Percentiles rank a stretch among this genome's conserved stretches.
Conservation (phyloP, 192 early-diverging fungal genomes). For the Chytriomyces sp. region DNA sequence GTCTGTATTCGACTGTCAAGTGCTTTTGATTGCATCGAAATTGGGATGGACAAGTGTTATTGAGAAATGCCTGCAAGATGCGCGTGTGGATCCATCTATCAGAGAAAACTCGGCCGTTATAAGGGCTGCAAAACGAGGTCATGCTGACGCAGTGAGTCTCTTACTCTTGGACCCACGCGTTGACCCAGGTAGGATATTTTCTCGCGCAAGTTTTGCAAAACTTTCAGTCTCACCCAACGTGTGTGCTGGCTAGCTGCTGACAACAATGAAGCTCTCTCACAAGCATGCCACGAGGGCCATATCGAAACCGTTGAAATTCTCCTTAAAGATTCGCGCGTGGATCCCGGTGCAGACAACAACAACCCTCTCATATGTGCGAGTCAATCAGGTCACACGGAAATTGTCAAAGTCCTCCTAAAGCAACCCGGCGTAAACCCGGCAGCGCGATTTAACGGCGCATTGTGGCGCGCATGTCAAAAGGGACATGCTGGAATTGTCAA, state of each 20-base stretch:
- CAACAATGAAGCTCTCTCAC: background rate
- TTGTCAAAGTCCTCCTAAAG: conserved; percentile 2
- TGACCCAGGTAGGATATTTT: background rate
- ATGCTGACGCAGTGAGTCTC: background rate
- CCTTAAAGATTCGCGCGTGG: background rate
- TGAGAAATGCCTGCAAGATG: background rate
- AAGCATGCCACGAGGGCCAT: background rate
- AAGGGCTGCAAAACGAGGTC: background rate
- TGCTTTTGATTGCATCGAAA: background rate
- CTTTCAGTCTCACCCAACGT: background rate
- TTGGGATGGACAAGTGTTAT: background rate
- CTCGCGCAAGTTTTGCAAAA: background rate
- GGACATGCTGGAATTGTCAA: background rate
- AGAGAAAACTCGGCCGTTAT: background rate
- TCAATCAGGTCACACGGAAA: background rate
- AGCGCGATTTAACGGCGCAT: conserved; percentile 3
- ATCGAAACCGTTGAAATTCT: background rate
- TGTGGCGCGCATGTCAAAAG: background rate
- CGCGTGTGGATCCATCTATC: background rate
- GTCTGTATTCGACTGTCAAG: background rate
- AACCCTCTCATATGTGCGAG: background rate
- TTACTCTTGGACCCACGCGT: background rate
- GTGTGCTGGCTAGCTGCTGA: background rate
- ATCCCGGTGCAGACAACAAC: conserved; percentile 11
- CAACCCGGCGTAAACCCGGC: conserved; percentile 7